Evolutionary conservation across 345 rosid genomes (phyloP).

Genomic region (Limnanthes douglasii): DNA sequence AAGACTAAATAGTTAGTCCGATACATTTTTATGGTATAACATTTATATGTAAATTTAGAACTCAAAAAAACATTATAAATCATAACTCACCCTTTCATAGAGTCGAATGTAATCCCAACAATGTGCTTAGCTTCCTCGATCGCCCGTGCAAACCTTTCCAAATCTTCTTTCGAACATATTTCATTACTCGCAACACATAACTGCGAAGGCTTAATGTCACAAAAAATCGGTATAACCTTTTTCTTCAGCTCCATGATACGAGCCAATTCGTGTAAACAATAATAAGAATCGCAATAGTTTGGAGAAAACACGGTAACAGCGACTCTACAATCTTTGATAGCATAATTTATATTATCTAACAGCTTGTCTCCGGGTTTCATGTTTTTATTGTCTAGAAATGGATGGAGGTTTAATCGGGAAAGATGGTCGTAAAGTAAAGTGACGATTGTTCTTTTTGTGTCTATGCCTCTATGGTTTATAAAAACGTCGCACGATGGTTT

Average conservation of each 20-base stretch:
- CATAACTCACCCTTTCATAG: slow-evolving; percentile 37
- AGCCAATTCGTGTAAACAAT: slow-evolving; percentile 59
- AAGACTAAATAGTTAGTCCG: no score
- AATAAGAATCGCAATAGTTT: slow-evolving; percentile 40
- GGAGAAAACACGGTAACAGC: slow-evolving; percentile 57
- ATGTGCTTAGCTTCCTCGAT: slow-evolving; percentile 54
- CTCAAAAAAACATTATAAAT: no score
- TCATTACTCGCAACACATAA: slow-evolving; percentile 24
- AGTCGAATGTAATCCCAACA: slow-evolving; percentile 51
- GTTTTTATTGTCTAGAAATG: slow-evolving; percentile 61
- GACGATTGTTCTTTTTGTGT: slow-evolving; percentile 43
- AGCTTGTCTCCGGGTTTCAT: slow-evolving; percentile 71
- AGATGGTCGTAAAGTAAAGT: slow-evolving; percentile 53
- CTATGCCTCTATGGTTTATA: slow-evolving; percentile 59
- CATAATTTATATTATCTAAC: slow-evolving; percentile 39
- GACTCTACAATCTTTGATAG: slow-evolving; percentile 32
- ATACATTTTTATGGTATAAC: no score
- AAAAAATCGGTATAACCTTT: slow-evolving; percentile 60
- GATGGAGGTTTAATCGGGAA: slow-evolving; percentile 16
- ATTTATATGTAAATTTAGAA: no score
- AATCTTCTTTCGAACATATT: slow-evolving; percentile 17
- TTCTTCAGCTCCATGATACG: slow-evolving; percentile 49
- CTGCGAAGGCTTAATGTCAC: slow-evolving; percentile 59
- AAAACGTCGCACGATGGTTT: slow-evolving; percentile 48
- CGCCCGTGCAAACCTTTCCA: slow-evolving; percentile 39